These are phyloP conservation scores for Lepidium sativum DNA, from an alignment of 345 rosid genomes.

Conservation along the genomic window DNA sequence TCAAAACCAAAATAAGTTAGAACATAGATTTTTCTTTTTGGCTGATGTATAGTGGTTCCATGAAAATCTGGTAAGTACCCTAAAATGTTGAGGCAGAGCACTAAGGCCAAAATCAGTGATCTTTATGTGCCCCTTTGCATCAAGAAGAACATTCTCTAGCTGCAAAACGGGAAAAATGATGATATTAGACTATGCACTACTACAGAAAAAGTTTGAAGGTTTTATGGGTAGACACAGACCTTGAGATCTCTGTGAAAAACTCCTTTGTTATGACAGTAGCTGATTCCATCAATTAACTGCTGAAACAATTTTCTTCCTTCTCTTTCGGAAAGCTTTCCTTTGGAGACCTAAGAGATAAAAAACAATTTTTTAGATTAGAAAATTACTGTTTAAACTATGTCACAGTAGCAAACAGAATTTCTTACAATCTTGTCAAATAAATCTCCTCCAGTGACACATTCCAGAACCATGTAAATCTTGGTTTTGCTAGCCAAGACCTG, in stretches of 20 bases:
- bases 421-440: slow-evolving; percentile 76
- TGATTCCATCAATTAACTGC: slow-evolving; percentile 79
- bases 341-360: slow-evolving; percentile 38
- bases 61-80: slow-evolving; percentile 37
- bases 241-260: slow-evolving; percentile 91
- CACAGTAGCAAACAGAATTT: background rate
- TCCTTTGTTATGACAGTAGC: slow-evolving; percentile 75
- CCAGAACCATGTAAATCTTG: slow-evolving; percentile 79
- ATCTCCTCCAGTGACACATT: slow-evolving; percentile 80
- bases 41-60: slow-evolving; percentile 9
- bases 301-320: slow-evolving; percentile 76
- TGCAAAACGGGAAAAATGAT: slow-evolving; percentile 22
- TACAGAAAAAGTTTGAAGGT: background rate
- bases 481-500: slow-evolving; percentile 90
- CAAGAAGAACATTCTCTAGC: slow-evolving; percentile 84
- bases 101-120: slow-evolving; percentile 94
- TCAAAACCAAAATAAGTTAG: background rate
- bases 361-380: background rate
- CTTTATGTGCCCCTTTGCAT: slow-evolving; percentile 68
- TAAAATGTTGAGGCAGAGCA: slow-evolving; percentile 72
- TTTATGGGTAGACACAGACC: slow-evolving; percentile 28
- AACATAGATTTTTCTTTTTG: slow-evolving; percentile 5
- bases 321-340: slow-evolving; percentile 57
- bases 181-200: slow-evolving; percentile 13
- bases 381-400: background rate